phyloP scores from a whole-genome alignment of 164 flowering plant genomes.

The Macadamia integrifolia region DNA sequence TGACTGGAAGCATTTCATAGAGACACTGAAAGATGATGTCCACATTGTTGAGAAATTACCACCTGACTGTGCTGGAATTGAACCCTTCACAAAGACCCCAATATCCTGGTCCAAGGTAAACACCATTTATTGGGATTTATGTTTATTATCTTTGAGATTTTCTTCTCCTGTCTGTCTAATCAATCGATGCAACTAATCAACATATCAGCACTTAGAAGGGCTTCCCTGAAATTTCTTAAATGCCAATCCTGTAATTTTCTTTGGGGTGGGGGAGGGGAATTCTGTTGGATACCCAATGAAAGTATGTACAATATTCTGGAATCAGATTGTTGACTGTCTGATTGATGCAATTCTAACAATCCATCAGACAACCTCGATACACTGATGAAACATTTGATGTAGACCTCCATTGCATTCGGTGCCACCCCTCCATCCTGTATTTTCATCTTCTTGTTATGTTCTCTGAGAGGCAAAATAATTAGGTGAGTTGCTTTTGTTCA shows the following conservation, averaged over 20 bases:
- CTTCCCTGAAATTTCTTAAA: not conserved
- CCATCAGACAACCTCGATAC: not conserved
- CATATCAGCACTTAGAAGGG: not conserved
- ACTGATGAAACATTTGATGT: not conserved
- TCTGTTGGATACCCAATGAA: not conserved
- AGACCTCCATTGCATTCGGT: not conserved
- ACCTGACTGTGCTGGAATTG: slow-evolving; percentile 46
- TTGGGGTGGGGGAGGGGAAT: too few relatives aligned
- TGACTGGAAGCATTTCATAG: slow-evolving; percentile 92
- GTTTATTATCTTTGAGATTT: not conserved
- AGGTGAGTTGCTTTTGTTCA: slow-evolving; percentile 18
- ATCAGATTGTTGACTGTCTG: not conserved
- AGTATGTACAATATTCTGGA: not conserved
- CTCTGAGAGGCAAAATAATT: not conserved
- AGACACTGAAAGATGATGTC: slow-evolving; percentile 70
- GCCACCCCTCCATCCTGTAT: not conserved
- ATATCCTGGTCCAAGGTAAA: slow-evolving; percentile 95
- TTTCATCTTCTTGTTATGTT: not conserved
- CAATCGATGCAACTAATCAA: not conserved
- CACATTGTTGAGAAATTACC: slow-evolving; percentile 82
- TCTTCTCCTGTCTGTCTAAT: not conserved
- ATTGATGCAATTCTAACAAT: not conserved
- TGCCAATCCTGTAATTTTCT: not conserved
- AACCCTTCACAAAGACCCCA: slow-evolving; percentile 81
- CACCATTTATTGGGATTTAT: not conserved